A percentile compares a stretch with the other conserved stretches of the same genome.
phyloP scores from a whole-genome alignment of 1,284 basidiomycete genomes.

The Athelia psychrophila region DNA sequence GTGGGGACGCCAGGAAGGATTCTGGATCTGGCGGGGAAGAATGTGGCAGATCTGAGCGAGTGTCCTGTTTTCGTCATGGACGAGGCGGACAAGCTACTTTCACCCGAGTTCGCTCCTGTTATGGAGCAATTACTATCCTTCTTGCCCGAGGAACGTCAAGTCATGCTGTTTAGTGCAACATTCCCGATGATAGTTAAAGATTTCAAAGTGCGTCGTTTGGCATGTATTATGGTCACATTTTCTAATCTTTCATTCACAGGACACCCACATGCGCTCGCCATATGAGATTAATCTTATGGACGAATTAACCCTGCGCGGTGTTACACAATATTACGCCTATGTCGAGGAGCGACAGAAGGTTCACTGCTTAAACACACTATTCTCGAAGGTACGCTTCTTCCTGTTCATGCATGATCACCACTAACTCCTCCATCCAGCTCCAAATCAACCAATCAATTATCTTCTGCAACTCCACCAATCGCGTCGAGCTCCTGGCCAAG shows the following conservation, averaged over 20 bases:
- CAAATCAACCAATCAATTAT: constrained; percentile 99
- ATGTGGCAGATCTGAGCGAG: constrained; percentile 90
- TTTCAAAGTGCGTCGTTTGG: constrained; percentile 73
- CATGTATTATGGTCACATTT: constrained; percentile 1
- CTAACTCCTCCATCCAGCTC: constrained; percentile 50
- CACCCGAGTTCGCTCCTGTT: constrained; percentile 96
- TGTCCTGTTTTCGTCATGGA: constrained; percentile 99
- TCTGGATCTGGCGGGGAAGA: constrained; percentile 92
- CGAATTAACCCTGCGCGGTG: constrained; percentile 96
- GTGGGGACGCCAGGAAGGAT: constrained; percentile 98
- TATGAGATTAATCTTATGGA: constrained; percentile 99
- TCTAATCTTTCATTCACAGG: constrained; percentile 44
- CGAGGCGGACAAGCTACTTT: constrained; percentile 97
- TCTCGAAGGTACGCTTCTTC: constrained; percentile 73
- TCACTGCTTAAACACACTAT: constrained; percentile 96
- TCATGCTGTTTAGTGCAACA: constrained; percentile 99
- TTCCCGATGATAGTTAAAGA: constrained; percentile 99
- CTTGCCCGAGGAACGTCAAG: constrained; percentile 86
- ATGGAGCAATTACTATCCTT: constrained; percentile 94
- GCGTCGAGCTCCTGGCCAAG: constrained; percentile 97
- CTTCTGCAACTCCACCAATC: constrained; percentile 99
- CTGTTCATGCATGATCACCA: not conserved
- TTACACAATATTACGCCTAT: constrained; percentile 99
- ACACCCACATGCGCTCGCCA: constrained; percentile 96
- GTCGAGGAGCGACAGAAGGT: constrained; percentile 99